A percentile compares a stretch with the other conserved stretches of the same genome.
Conservation (phyloP, 208 protist genomes). For the Entamoeba invadens region DNA sequence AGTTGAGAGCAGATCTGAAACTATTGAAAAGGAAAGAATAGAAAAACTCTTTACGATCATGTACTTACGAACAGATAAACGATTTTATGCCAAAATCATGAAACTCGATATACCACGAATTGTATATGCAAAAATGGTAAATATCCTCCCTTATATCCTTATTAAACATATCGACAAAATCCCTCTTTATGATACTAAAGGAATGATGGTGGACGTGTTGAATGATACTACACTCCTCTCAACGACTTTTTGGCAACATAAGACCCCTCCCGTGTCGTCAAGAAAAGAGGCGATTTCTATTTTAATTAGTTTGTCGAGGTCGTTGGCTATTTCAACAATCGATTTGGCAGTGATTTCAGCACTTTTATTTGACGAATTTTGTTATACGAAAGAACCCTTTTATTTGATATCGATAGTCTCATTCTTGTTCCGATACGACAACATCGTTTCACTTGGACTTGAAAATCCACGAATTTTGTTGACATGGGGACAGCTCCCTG, state of each 20-base stretch:
- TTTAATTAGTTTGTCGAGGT: neutral
- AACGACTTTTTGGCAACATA: neutral
- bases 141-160: no score
- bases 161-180: no score
- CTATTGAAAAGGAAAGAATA: neutral
- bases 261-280: neutral
- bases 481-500: neutral
- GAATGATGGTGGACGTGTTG: no score
- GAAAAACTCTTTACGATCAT: neutral
- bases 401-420: neutral
- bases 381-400: neutral
- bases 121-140: no score
- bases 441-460: neutral
- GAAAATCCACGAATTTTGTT: neutral
- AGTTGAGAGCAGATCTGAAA: neutral
- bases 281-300: neutral
- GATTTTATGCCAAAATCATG: neutral
- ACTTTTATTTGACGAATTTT: neutral
- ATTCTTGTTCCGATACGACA: neutral
- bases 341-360: neutral
- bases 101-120: neutral
- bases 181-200: no score
- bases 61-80: neutral
- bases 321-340: neutral
- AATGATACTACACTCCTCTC: neutral